Evolutionary conservation across 768 basidiomycete species (phyloP).

Genomic region (Suillus discolor): DNA sequence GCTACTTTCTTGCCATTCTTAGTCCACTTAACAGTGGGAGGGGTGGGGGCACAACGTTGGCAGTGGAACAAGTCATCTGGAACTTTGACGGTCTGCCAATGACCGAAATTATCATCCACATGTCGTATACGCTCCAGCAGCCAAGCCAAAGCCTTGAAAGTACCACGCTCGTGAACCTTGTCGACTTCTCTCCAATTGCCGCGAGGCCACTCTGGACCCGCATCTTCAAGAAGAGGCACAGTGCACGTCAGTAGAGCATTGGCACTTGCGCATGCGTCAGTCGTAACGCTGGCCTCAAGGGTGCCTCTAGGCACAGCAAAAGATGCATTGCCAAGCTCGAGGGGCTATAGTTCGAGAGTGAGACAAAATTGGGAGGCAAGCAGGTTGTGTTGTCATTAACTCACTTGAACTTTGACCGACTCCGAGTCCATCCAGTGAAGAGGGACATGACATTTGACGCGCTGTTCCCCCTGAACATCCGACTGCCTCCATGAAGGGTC

Average conservation of each 20-base stretch:
- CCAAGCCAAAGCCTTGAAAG: slow-evolving; percentile 86
- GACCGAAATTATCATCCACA: slow-evolving; percentile 61
- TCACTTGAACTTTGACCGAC: slow-evolving; percentile 56
- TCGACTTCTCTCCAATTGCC: slow-evolving; percentile 81
- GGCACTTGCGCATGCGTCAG: slow-evolving; percentile 72
- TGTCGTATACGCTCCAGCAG: slow-evolving; percentile 80
- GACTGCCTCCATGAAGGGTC: slow-evolving; percentile 81
- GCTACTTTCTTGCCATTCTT: slow-evolving; percentile 57
- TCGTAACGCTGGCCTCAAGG: slow-evolving; percentile 52
- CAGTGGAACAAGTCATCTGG: slow-evolving; percentile 56
- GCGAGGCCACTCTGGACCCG: slow-evolving; percentile 78
- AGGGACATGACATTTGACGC: slow-evolving; percentile 60
- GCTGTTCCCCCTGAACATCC: slow-evolving; percentile 46
- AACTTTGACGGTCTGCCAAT: slow-evolving; percentile 65
- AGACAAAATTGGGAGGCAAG: slow-evolving; percentile 3
- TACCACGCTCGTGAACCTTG: slow-evolving; percentile 80
- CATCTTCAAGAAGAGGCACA: slow-evolving; percentile 70
- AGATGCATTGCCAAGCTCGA: slow-evolving; percentile 52
- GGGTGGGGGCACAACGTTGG: slow-evolving; percentile 77
- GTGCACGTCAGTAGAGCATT: slow-evolving; percentile 77
- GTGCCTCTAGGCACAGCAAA: slow-evolving; percentile 65
- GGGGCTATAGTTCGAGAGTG: slow-evolving; percentile 44
- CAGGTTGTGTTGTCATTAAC: slow-evolving; percentile 15
- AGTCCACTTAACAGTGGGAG: slow-evolving; percentile 79
- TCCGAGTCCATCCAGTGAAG: slow-evolving; percentile 62